These are phyloP conservation scores for Nothomitra cinnamomea DNA, from an alignment of 2,329 filamentous ascomycete species.

Conservation along the genomic window DNA sequence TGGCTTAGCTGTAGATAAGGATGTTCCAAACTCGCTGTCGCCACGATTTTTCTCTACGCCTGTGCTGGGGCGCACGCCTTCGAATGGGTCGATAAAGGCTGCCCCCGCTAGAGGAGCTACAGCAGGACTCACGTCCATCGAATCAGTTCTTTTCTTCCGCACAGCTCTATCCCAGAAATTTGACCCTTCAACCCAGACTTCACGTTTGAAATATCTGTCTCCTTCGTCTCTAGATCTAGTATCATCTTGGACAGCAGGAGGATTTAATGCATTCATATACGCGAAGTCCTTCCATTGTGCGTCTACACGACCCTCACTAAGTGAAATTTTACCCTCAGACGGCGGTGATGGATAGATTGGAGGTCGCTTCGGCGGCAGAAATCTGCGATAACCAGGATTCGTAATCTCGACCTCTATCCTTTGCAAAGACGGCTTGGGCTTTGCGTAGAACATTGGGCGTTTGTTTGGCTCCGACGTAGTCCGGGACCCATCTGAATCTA, in stretches of 20 bases:
- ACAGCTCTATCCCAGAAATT: neutral
- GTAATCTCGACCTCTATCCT: slow-evolving; percentile 35
- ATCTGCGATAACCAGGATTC: slow-evolving; percentile 42
- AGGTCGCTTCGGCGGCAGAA: slow-evolving; percentile 22
- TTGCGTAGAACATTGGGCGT: neutral
- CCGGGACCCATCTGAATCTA: neutral
- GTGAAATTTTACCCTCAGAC: neutral
- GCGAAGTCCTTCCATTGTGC: neutral
- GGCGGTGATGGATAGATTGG: neutral
- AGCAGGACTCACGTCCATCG: neutral
- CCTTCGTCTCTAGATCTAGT: neutral
- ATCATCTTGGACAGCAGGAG: neutral
- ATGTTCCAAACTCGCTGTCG: neutral
- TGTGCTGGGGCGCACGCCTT: too few species aligned
- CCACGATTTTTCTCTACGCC: neutral
- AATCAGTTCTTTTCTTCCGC: neutral
- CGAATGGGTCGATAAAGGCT: neutral
- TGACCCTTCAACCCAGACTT: neutral
- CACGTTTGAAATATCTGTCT: neutral
- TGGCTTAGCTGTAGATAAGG: neutral
- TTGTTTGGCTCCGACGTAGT: neutral
- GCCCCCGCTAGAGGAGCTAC: too few species aligned
- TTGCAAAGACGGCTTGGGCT: neutral
- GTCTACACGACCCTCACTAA: neutral
- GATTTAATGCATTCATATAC: neutral